Conservation (phyloP, 139 green algal species). For the Pleodorina starrii region DNA sequence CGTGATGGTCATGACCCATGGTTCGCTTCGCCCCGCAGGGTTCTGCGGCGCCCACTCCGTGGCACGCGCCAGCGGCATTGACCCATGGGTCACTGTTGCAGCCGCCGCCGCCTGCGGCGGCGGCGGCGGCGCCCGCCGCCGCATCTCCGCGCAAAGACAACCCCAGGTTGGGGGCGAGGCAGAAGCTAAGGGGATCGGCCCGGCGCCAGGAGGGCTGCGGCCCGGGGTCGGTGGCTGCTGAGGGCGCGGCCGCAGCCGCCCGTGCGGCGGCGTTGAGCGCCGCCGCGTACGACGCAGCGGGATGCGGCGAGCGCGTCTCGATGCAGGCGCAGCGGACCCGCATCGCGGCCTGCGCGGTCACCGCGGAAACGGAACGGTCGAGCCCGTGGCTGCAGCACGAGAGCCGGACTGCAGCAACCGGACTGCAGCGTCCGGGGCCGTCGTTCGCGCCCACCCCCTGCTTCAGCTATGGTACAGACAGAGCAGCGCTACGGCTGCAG, state of each 20-base stretch:
- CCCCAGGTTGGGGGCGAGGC: neutral
- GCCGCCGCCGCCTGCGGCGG: neutral
- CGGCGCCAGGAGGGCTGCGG: neutral
- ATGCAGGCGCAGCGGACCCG: constrained; percentile 64
- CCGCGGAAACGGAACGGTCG: too few species aligned
- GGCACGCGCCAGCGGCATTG: too few species aligned
- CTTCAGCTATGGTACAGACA: too few species aligned
- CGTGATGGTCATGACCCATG: too few species aligned
- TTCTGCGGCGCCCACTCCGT: too few species aligned
- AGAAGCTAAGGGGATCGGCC: neutral
- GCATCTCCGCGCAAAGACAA: neutral
- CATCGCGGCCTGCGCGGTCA: constrained; percentile 60
- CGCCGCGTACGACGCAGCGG: neutral
- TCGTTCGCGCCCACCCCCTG: too few species aligned
- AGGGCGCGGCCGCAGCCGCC: neutral
- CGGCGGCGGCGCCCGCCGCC: too few species aligned
- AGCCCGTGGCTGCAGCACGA: too few species aligned
- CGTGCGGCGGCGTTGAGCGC: neutral
- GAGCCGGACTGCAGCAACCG: too few species aligned
- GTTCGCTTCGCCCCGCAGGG: too few species aligned
- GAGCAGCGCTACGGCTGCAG: too few species aligned
- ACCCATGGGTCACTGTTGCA: neutral
- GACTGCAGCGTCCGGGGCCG: too few species aligned
- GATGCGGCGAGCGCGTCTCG: constrained; percentile 25
- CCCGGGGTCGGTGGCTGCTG: neutral